Evolutionary conservation across 257 asterid genomes (phyloP).

Genomic region (Apocynum venetum): DNA sequence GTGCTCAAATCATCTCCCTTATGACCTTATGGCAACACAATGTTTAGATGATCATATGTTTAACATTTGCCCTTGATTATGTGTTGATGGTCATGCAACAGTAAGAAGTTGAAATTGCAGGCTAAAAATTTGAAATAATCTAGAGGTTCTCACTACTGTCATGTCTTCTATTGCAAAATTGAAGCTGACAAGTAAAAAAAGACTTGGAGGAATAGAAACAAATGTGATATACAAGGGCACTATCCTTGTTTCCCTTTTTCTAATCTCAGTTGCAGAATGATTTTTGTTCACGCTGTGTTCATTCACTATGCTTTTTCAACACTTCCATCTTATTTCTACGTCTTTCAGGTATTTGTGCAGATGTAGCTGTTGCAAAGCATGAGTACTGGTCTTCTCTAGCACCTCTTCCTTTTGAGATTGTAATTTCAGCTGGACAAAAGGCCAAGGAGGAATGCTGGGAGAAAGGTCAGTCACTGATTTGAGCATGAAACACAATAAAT

Average conservation of each 20-base stretch:
- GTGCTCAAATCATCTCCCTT: constrained; percentile 8
- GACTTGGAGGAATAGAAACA: background rate
- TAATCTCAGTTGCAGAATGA: background rate
- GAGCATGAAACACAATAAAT: background rate
- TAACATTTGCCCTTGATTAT: background rate
- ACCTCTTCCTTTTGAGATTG: constrained; percentile 92
- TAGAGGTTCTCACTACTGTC: background rate
- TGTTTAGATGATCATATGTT: background rate
- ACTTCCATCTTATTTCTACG: background rate
- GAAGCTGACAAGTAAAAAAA: background rate
- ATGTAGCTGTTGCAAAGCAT: constrained; percentile 71
- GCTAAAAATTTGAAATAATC: background rate
- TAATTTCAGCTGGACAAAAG: constrained; percentile 94
- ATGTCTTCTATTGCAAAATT: background rate
- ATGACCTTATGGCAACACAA: background rate
- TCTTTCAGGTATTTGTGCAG: constrained; percentile 69
- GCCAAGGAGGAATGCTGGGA: constrained; percentile 80
- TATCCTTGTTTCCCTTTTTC: background rate
- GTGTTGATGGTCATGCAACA: constrained; percentile 2
- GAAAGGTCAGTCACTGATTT: constrained; percentile 52
- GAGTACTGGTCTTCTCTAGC: constrained; percentile 98
- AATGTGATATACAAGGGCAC: background rate
- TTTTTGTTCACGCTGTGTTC: background rate
- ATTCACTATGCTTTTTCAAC: background rate
- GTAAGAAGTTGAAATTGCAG: background rate